These are phyloP conservation scores for Lignosus rhinocerotis DNA, from an alignment of 1,284 basidiomycete genomes.

Conservation along the genomic window DNA sequence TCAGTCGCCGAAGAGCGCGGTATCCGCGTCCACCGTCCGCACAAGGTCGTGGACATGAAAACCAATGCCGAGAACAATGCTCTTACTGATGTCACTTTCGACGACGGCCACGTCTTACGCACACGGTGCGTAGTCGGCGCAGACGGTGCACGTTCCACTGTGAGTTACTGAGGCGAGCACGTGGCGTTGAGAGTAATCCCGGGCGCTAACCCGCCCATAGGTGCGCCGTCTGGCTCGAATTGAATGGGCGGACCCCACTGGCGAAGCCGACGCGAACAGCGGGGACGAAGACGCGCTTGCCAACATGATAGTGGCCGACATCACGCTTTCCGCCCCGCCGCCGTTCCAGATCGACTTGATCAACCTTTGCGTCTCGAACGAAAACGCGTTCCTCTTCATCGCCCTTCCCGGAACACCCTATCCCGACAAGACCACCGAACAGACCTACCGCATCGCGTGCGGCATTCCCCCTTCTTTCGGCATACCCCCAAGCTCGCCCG, in stretches of 20 bases:
- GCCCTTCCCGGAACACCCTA: slow-evolving; percentile 31
- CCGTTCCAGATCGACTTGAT: slow-evolving; percentile 13
- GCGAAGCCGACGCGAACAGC: slow-evolving; percentile 10
- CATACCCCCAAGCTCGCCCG: slow-evolving; percentile 32
- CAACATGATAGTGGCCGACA: slow-evolving; percentile 36
- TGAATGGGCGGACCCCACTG: slow-evolving; percentile 31
- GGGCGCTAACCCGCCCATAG: slow-evolving; percentile 13
- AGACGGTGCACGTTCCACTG: slow-evolving; percentile 55
- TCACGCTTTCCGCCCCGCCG: slow-evolving; percentile 26
- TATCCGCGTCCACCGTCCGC: slow-evolving; percentile 38
- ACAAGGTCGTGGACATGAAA: slow-evolving; percentile 35
- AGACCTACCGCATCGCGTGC: slow-evolving; percentile 36
- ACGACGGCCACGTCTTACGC: slow-evolving; percentile 46
- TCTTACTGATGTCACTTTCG: slow-evolving; percentile 46
- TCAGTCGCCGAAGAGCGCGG: slow-evolving; percentile 36
- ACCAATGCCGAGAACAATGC: slow-evolving; percentile 16
- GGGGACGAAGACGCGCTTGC: slow-evolving; percentile 19
- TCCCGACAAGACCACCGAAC: slow-evolving; percentile 6
- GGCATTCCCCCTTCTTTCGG: slow-evolving; percentile 36
- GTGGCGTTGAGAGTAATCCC: neutral
- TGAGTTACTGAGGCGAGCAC: slow-evolving; percentile 30
- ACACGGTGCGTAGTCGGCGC: slow-evolving; percentile 55
- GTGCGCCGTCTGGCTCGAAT: slow-evolving; percentile 31
- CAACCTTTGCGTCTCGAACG: slow-evolving; percentile 22
- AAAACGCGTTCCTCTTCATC: slow-evolving; percentile 33